Evolutionary conservation across 257 asterid genomes (phyloP).

Genomic region (Euphrasia confusa): DNA sequence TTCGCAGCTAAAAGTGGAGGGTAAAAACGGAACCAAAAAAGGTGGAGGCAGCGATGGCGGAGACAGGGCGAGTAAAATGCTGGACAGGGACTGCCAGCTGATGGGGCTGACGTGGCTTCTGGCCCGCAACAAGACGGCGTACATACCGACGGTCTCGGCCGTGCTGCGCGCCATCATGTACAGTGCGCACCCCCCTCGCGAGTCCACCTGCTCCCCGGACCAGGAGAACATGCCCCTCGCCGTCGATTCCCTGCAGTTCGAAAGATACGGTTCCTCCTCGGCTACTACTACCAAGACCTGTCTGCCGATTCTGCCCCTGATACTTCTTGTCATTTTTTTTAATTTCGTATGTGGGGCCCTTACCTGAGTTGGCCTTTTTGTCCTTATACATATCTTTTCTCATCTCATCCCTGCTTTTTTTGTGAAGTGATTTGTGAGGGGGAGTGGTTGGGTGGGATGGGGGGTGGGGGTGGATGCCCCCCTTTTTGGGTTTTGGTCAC

Average conservation of each 20-base stretch:
- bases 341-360: constrained; percentile 19
- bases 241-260: constrained; percentile 85
- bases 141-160: constrained; percentile 98
- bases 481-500: constrained; percentile 28
- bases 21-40: constrained; percentile 56
- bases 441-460: constrained; percentile 10
- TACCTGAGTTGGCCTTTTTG: constrained; percentile 23
- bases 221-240: constrained; percentile 99
- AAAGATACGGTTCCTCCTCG: constrained; percentile 45
- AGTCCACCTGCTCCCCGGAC: constrained; percentile 91
- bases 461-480: constrained; percentile 20
- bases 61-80: constrained; percentile 71
- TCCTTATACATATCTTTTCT: constrained; percentile 15
- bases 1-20: constrained; percentile 57
- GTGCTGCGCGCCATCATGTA: constrained; percentile 94
- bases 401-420: constrained; percentile 18
- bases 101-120: constrained; percentile 99
- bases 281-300: constrained; percentile 22
- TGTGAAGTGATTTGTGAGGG: constrained; percentile 28
- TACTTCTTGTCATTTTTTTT: constrained; percentile 26
- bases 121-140: constrained; percentile 95
- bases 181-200: constrained; percentile 80
- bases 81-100: constrained; percentile 78
- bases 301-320: constrained; percentile 49
- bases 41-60: constrained; percentile 24